These are phyloP conservation scores for Mycena venus DNA, from an alignment of 768 basidiomycete species.

Conservation along the genomic window DNA sequence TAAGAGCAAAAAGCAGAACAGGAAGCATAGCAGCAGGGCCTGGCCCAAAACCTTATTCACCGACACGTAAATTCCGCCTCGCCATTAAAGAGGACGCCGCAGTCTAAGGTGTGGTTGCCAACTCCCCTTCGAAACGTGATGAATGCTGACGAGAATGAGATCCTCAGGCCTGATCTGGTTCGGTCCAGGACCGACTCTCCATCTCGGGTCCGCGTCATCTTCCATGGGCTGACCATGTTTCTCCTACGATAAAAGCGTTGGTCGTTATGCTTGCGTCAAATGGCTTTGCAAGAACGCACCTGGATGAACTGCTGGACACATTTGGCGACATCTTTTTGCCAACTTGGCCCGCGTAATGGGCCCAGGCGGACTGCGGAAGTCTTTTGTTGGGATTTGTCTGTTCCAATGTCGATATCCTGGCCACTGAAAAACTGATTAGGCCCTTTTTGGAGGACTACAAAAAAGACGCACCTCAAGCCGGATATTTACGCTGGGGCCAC, in stretches of 20 bases:
- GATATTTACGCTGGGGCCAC: slow-evolving; percentile 86
- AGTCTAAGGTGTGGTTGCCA: slow-evolving; percentile 87
- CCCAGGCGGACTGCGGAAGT: slow-evolving; percentile 83
- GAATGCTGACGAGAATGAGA: slow-evolving; percentile 81
- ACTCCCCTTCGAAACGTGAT: slow-evolving; percentile 86
- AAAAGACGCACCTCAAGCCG: slow-evolving; percentile 74
- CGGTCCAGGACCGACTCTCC: slow-evolving; percentile 72
- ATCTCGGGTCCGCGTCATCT: slow-evolving; percentile 70
- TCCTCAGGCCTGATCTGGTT: slow-evolving; percentile 73
- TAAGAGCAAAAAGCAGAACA: background rate
- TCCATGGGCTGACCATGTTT: slow-evolving; percentile 67
- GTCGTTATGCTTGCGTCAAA: background rate
- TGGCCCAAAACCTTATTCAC: slow-evolving; percentile 1
- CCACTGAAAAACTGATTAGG: slow-evolving; percentile 65
- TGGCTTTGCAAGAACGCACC: slow-evolving; percentile 50
- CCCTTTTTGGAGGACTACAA: slow-evolving; percentile 3
- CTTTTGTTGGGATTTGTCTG: slow-evolving; percentile 85
- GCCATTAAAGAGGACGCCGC: slow-evolving; percentile 50
- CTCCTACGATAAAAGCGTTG: slow-evolving; percentile 52
- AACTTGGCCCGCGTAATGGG: slow-evolving; percentile 84
- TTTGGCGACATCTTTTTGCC: slow-evolving; percentile 84
- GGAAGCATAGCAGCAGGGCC: slow-evolving; percentile 6
- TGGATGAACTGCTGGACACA: slow-evolving; percentile 78
- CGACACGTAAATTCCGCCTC: slow-evolving; percentile 5
- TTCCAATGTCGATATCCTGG: slow-evolving; percentile 85